A percentile compares a stretch with the other conserved stretches of the same genome.
These are phyloP conservation scores for Elsinoe necatrix DNA, from an alignment of 2,329 filamentous ascomycete genomes.

Conservation along the genomic window DNA sequence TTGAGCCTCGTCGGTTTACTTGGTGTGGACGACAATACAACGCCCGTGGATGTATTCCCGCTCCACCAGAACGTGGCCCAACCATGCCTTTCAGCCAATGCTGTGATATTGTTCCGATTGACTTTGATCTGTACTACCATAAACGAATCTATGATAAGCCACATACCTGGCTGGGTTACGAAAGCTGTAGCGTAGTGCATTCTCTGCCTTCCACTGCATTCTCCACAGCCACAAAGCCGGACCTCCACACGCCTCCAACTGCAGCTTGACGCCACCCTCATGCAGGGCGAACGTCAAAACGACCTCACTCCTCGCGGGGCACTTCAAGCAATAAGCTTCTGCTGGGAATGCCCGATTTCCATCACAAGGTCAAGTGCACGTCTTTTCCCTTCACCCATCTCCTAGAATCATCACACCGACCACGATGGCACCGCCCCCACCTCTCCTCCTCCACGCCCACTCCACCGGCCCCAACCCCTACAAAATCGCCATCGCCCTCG, in stretches of 20 bases:
- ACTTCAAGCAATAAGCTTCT: not conserved
- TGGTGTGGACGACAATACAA: no score
- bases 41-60: no score
- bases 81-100: no score
- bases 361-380: not conserved
- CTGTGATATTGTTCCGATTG: no score
- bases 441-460: slow-evolving; percentile 36
- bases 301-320: not conserved
- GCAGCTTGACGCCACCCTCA: not conserved
- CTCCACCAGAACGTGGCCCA: no score
- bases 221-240: not conserved
- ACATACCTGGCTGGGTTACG: no score
- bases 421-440: slow-evolving; percentile 17
- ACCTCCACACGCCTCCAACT: slow-evolving; percentile 1
- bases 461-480: slow-evolving; percentile 36
- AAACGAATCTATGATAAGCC: no score
- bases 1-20: no score
- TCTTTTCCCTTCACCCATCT: not conserved
- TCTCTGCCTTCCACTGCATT: no score
- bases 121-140: no score
- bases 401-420: not conserved
- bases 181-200: no score
- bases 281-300: not conserved
- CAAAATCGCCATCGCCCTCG: slow-evolving; percentile 38
- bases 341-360: no score